A percentile compares a stretch with the other conserved stretches of the same genome.
phyloP scores from a whole-genome alignment of 1,284 basidiomycete species.

The Taiwanofungus camphoratus region DNA sequence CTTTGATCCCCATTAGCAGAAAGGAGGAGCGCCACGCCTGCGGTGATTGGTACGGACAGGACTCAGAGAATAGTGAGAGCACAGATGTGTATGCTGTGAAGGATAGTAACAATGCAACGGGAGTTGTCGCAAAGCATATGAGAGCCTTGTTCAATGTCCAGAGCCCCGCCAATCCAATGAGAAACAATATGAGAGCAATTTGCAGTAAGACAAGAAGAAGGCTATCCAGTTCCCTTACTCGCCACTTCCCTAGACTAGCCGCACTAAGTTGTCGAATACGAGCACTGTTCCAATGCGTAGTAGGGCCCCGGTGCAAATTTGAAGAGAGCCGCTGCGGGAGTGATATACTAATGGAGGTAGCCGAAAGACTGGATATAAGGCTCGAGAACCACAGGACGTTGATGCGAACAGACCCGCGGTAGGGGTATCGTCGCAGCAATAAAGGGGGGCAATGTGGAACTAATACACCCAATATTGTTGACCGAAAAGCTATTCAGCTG shows the following conservation, averaged over 20 bases:
- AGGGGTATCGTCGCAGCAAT: not conserved
- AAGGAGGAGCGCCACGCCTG: too few species aligned
- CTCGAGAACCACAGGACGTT: constrained; percentile 20
- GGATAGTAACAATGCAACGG: too few species aligned
- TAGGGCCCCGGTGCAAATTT: constrained; percentile 9
- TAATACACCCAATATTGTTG: not conserved
- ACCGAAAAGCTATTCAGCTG: constrained; percentile 8
- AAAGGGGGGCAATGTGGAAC: not conserved
- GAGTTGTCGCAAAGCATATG: constrained; percentile 2
- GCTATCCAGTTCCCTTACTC: constrained; percentile 13
- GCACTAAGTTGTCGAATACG: constrained; percentile 14
- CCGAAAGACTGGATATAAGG: constrained; percentile 13
- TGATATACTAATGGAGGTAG: constrained; percentile 14
- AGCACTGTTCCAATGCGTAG: constrained; percentile 9
- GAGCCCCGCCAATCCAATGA: constrained; percentile 13
- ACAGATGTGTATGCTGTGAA: too few species aligned
- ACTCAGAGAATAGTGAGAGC: too few species aligned
- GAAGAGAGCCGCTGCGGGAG: constrained; percentile 19
- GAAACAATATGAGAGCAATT: constrained; percentile 14
- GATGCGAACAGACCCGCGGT: constrained; percentile 10
- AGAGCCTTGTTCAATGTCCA: constrained; percentile 12
- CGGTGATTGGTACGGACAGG: too few species aligned
- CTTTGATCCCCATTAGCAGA: too few species aligned
- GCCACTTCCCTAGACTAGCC: constrained; percentile 14
- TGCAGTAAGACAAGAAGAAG: constrained; percentile 16